A percentile compares a stretch with the other conserved stretches of the same genome.
Conservation (phyloP, 176 grass and related monocot species). For the Oryza glumipatula region DNA sequence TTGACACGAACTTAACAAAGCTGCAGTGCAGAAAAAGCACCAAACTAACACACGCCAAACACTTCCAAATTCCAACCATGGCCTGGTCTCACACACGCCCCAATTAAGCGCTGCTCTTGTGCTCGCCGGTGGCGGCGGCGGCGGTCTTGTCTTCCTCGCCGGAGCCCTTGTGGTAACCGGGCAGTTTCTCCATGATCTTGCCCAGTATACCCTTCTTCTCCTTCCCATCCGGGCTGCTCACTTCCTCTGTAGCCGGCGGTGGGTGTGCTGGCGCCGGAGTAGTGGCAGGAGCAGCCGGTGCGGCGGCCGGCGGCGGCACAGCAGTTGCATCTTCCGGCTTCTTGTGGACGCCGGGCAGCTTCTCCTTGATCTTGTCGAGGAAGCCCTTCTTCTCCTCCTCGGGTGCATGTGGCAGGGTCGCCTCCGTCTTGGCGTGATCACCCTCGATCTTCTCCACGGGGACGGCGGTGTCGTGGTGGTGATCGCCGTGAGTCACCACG, state of each 20-base stretch:
- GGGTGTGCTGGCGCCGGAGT: background rate
- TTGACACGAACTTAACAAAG: slow-evolving; percentile 41
- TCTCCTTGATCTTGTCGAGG: slow-evolving; percentile 98
- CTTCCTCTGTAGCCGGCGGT: slow-evolving; percentile 33
- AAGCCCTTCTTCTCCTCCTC: slow-evolving; percentile 88
- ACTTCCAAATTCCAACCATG: slow-evolving; percentile 18
- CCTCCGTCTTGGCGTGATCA: slow-evolving; percentile 26
- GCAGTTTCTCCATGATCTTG: slow-evolving; percentile 98
- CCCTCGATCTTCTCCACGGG: slow-evolving; percentile 68
- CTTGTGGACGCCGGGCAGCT: slow-evolving; percentile 79
- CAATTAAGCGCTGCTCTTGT: slow-evolving; percentile 40
- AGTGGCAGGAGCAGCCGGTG: background rate
- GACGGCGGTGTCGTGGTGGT: slow-evolving; percentile 50
- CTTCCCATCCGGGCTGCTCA: slow-evolving; percentile 56
- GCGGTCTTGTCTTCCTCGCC: slow-evolving; percentile 58
- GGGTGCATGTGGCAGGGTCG: background rate
- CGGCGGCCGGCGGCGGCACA: background rate
- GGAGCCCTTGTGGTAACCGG: slow-evolving; percentile 63
- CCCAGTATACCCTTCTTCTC: slow-evolving; percentile 95
- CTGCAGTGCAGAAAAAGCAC: slow-evolving; percentile 18
- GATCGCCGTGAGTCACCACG: background rate
- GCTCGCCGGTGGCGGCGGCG: slow-evolving; percentile 35
- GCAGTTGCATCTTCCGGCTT: slow-evolving; percentile 54
- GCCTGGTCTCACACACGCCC: background rate
- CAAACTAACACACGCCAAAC: slow-evolving; percentile 30